phyloP scores from a whole-genome alignment of 352 stramenopile species.

The Lagenidium sp. region DNA sequence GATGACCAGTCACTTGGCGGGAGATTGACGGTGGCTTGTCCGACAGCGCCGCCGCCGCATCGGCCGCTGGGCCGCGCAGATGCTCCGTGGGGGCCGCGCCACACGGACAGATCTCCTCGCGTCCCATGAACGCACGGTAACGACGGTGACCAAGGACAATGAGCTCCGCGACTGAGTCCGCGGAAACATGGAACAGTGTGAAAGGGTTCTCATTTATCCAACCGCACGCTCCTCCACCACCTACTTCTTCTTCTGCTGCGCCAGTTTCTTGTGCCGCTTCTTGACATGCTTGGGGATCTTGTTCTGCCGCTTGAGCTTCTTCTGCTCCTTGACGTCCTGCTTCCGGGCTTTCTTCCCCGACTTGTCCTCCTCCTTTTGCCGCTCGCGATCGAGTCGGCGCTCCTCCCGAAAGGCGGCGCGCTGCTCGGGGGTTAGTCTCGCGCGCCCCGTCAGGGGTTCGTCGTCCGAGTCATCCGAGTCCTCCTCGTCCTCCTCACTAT shows the following conservation, averaged over 20 bases:
- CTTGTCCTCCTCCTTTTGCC: slow-evolving; percentile 43
- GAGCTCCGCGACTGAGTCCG: too few relatives aligned
- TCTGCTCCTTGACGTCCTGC: slow-evolving; percentile 91
- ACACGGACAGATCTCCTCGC: slow-evolving; percentile 65
- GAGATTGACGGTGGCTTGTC: too few relatives aligned
- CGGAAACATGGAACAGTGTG: too few relatives aligned
- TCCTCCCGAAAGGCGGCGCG: slow-evolving; percentile 78
- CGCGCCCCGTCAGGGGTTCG: slow-evolving; percentile 26
- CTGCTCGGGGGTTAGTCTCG: slow-evolving; percentile 70
- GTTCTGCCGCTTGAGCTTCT: slow-evolving; percentile 89
- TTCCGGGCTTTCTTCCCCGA: slow-evolving; percentile 92
- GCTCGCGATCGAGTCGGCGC: slow-evolving; percentile 61
- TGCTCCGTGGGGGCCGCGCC: slow-evolving; percentile 68
- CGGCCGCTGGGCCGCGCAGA: slow-evolving; percentile 75
- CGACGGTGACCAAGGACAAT: too few relatives aligned
- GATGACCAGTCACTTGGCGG: too few relatives aligned
- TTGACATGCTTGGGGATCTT: slow-evolving; percentile 99
- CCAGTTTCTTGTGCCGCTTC: slow-evolving; percentile 95
- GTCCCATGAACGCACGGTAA: too few relatives aligned
- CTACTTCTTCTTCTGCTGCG: slow-evolving; percentile 87
- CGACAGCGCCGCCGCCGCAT: slow-evolving; percentile 67
- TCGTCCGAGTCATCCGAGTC: slow-evolving; percentile 25
- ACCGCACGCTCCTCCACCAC: too few relatives aligned
- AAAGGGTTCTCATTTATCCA: too few relatives aligned
- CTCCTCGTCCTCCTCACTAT: slow-evolving; percentile 12